Evolutionary conservation across 129 eudicot species (phyloP).

Genomic region (Glebionis coronaria): DNA sequence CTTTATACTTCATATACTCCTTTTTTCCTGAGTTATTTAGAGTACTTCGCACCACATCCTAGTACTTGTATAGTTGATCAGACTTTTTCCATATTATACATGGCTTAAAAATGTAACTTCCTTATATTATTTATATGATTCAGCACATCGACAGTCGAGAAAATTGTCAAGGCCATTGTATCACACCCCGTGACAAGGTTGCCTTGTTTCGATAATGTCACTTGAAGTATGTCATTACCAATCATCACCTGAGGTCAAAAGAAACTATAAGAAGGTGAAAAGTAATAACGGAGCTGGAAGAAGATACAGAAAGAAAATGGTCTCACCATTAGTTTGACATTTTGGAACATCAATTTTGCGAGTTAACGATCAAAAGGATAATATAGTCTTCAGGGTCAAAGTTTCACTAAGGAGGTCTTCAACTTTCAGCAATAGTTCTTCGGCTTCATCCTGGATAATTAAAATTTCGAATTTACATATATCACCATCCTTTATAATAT

Average conservation of each 20-base stretch:
- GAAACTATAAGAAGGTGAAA: slow-evolving; percentile 12
- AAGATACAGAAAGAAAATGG: no score
- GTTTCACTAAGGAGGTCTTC: no score
- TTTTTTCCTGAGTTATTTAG: slow-evolving; percentile 32
- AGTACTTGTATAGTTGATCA: slow-evolving; percentile 30
- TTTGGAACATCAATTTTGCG: no score
- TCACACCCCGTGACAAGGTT: slow-evolving; percentile 47
- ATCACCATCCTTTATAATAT: no score
- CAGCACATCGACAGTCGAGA: slow-evolving; percentile 54
- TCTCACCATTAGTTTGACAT: no score
- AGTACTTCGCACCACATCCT: slow-evolving; percentile 43
- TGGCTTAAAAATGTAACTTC: slow-evolving; percentile 25
- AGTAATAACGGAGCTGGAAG: no score
- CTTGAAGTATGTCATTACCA: slow-evolving; percentile 64
- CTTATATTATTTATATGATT: slow-evolving; percentile 59
- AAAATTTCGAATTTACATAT: no score
- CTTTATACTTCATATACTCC: slow-evolving; percentile 31
- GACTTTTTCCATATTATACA: not conserved
- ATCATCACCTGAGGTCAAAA: slow-evolving; percentile 74
- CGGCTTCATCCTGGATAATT: no score
- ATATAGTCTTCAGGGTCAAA: no score
- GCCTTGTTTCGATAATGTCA: slow-evolving; percentile 59
- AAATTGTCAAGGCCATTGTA: slow-evolving; percentile 68
- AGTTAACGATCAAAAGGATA: no score
- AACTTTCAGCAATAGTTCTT: no score